A percentile compares a stretch with the other conserved stretches of the same genome.
phyloP scores from a whole-genome alignment of 2,329 filamentous ascomycete genomes.

The Whalleya microplaca region DNA sequence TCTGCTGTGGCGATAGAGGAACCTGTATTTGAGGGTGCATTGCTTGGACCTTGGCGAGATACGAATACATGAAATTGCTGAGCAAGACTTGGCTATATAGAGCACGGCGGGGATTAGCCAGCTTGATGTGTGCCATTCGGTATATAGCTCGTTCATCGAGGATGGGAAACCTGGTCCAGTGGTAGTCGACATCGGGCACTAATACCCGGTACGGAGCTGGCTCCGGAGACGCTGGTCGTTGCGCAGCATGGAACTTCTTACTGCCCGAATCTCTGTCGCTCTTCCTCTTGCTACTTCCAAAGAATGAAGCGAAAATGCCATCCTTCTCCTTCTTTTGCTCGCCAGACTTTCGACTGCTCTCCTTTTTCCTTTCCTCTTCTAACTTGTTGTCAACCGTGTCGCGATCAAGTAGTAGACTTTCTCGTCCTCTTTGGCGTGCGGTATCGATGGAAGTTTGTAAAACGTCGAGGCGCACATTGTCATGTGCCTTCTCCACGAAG shows the following conservation, averaged over 20 bases:
- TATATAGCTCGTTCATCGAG: slow-evolving; percentile 97
- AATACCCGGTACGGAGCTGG: slow-evolving; percentile 71
- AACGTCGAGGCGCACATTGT: slow-evolving; percentile 82
- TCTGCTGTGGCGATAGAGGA: slow-evolving; percentile 79
- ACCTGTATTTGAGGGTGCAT: slow-evolving; percentile 97
- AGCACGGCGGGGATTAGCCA: slow-evolving; percentile 93
- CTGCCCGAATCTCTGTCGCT: slow-evolving; percentile 72
- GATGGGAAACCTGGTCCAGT: slow-evolving; percentile 94
- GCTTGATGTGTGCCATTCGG: slow-evolving; percentile 97
- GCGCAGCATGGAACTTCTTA: slow-evolving; percentile 73
- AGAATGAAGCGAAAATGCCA: slow-evolving; percentile 90
- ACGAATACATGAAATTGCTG: slow-evolving; percentile 99
- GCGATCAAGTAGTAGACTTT: slow-evolving; percentile 83
- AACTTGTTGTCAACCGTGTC: slow-evolving; percentile 72
- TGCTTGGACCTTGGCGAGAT: slow-evolving; percentile 96
- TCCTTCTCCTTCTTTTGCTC: slow-evolving; percentile 91
- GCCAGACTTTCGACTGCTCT: slow-evolving; percentile 71
- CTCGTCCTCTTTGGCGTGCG: slow-evolving; percentile 66
- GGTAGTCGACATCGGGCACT: slow-evolving; percentile 89
- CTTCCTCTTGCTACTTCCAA: slow-evolving; percentile 89
- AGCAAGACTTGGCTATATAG: slow-evolving; percentile 93
- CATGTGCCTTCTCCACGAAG: slow-evolving; percentile 63
- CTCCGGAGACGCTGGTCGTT: slow-evolving; percentile 80
- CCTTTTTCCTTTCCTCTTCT: slow-evolving; percentile 82
- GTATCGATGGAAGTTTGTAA: slow-evolving; percentile 86